Evolutionary conservation across 805 yeast genomes (phyloP).

Genomic region (Yamadazyma scolyti): DNA sequence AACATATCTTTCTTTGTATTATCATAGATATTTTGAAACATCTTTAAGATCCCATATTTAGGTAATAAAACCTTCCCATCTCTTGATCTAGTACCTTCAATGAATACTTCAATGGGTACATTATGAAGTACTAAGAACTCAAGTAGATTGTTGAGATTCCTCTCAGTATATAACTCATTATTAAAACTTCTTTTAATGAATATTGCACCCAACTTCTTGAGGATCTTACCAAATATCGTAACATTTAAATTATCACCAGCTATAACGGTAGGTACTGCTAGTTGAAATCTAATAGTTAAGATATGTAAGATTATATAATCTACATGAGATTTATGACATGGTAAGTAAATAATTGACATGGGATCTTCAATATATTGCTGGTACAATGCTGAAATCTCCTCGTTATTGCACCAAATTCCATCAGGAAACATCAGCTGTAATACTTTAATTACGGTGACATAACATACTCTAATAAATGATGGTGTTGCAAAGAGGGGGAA

Average conservation of each 20-base stretch:
- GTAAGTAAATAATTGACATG: conserved; percentile 47
- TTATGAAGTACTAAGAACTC: conserved; percentile 48
- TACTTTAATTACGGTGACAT: conserved; percentile 32
- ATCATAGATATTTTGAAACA: conserved; percentile 43
- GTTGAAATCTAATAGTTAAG: conserved; percentile 48
- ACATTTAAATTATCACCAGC: conserved; percentile 68
- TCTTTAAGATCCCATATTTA: conserved; percentile 58
- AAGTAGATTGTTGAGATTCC: conserved; percentile 44
- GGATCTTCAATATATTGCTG: conserved; percentile 33
- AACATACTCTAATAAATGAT: conserved; percentile 30
- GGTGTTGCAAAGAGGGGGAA: conserved; percentile 29
- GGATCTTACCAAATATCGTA: conserved; percentile 48
- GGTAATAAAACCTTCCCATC: conserved; percentile 64
- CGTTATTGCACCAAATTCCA: conserved; percentile 37
- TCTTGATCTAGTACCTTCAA: conserved; percentile 65
- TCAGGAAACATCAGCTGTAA: conserved; percentile 37
- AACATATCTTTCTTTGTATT: conserved; percentile 38
- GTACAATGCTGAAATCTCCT: conserved; percentile 27
- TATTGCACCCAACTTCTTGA: conserved; percentile 52
- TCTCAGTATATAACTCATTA: conserved; percentile 42
- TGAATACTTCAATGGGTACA: conserved; percentile 53
- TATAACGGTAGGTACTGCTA: conserved; percentile 53
- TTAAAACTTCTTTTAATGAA: conserved; percentile 51
- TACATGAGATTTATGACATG: conserved; percentile 61
- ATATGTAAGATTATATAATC: conserved; percentile 59